These are phyloP conservation scores for Marasmius oreades DNA, from an alignment of 1,284 basidiomycete genomes.

Conservation along the genomic window DNA sequence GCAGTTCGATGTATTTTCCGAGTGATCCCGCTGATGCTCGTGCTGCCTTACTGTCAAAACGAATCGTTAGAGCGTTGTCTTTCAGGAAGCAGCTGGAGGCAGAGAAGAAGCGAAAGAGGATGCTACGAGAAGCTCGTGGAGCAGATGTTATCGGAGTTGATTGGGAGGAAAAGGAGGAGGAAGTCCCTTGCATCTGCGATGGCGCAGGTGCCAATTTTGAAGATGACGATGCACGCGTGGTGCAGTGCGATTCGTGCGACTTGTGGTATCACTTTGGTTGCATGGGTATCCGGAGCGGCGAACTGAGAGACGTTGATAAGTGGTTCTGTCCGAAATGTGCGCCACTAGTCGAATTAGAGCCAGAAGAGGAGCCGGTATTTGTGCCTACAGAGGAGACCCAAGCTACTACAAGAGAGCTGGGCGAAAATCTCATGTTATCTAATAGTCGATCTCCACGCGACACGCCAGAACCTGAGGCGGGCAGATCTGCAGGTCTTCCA, in stretches of 20 bases:
- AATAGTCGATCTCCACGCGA: neutral
- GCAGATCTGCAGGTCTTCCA: neutral
- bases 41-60: constrained; percentile 65
- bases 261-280: neutral
- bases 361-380: neutral
- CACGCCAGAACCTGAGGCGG: neutral
- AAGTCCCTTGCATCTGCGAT: neutral
- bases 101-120: neutral
- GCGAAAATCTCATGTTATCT: neutral
- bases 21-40: constrained; percentile 72
- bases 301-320: neutral
- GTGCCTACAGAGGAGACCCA: constrained; percentile 1
- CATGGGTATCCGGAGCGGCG: neutral
- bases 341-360: neutral
- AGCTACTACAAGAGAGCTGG: neutral
- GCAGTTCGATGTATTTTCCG: constrained; percentile 39
- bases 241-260: constrained; percentile 1
- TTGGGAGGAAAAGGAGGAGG: neutral
- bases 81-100: neutral
- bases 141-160: neutral
- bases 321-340: neutral
- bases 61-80: constrained; percentile 51
- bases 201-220: neutral
- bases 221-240: neutral
- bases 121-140: neutral